Conservation (phyloP, 805 yeast genomes). For the Hanseniaspora thailandica region DNA sequence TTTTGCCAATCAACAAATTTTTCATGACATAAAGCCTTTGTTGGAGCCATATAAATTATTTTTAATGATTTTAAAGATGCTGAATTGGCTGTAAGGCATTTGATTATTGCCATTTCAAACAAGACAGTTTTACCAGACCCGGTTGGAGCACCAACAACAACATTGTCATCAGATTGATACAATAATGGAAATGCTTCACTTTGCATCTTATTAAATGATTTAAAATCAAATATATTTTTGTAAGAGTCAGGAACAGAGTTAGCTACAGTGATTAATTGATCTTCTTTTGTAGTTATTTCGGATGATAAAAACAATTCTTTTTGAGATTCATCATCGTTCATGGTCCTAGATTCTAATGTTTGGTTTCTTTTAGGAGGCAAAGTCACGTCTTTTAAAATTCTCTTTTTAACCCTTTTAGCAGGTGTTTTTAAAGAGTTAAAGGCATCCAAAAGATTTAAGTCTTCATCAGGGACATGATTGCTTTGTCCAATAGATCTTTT, state of each 20-base stretch:
- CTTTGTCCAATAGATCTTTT: neutral
- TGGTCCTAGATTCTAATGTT: neutral
- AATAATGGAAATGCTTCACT: slow-evolving; percentile 33
- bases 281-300: neutral
- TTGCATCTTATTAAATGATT: slow-evolving; percentile 41
- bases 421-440: neutral
- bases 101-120: slow-evolving; percentile 41
- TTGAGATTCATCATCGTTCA: neutral
- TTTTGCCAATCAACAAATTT: slow-evolving; percentile 37
- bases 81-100: slow-evolving; percentile 17
- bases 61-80: slow-evolving; percentile 24
- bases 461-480: neutral
- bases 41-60: slow-evolving; percentile 46
- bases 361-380: neutral
- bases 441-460: neutral
- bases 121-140: slow-evolving; percentile 51
- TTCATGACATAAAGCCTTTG: slow-evolving; percentile 46
- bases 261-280: neutral
- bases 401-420: neutral
- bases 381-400: no score
- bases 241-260: neutral
- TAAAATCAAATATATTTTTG: slow-evolving; percentile 27
- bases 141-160: slow-evolving; percentile 44
- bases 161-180: slow-evolving; percentile 30
- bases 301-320: neutral